These are phyloP conservation scores for Cryptococcus depauperatus DNA, from an alignment of 1,284 basidiomycete genomes.

Conservation along the genomic window DNA sequence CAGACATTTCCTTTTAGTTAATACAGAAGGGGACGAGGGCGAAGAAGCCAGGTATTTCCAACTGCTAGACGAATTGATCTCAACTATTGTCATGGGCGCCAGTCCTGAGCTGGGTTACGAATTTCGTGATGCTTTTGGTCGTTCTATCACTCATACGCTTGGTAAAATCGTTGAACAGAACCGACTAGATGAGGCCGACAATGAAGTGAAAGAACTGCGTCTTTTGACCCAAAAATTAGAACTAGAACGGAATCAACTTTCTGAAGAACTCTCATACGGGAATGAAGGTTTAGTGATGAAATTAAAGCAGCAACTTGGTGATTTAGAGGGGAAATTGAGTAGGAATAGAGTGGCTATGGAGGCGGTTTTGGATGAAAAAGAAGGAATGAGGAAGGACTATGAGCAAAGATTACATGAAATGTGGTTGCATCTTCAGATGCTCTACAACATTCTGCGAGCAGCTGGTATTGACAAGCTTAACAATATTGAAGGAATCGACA, in stretches of 20 bases:
- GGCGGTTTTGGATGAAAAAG: conserved; percentile 67
- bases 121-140: conserved; percentile 76
- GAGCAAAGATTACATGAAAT: conserved; percentile 54
- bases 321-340: conserved; percentile 70
- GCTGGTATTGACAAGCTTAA: not conserved
- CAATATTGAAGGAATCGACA: not conserved
- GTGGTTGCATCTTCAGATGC: conserved; percentile 53
- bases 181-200: conserved; percentile 65
- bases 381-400: conserved; percentile 70
- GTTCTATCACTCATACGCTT: conserved; percentile 81
- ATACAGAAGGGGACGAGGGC: conserved; percentile 68
- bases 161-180: conserved; percentile 89
- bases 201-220: conserved; percentile 65
- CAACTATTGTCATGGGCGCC: conserved; percentile 82
- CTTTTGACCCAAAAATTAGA: conserved; percentile 48
- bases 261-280: conserved; percentile 71
- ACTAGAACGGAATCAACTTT: conserved; percentile 51
- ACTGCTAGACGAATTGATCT: conserved; percentile 85
- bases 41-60: conserved; percentile 81
- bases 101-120: conserved; percentile 62
- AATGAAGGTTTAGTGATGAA: conserved; percentile 75
- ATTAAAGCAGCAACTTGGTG: conserved; percentile 64
- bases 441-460: conserved; percentile 44
- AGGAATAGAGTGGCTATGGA: conserved; percentile 70
- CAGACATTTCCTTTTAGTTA: conserved; percentile 85